These are phyloP conservation scores for Calcarisporium arbuscula DNA, from an alignment of 2,329 filamentous ascomycete genomes.

Conservation along the genomic window DNA sequence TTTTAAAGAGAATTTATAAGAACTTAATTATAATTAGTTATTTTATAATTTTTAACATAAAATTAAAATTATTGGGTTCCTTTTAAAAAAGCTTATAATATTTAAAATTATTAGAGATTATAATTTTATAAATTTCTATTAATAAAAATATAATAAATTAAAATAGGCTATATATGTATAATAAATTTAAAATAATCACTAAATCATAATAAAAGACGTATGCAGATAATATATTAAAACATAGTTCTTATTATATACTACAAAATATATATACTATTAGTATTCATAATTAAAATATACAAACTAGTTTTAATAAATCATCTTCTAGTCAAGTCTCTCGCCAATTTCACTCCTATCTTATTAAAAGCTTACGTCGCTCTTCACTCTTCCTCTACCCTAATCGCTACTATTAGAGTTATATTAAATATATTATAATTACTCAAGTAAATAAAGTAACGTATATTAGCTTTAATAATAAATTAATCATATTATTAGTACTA, in stretches of 20 bases:
- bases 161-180: background rate
- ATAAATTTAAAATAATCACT: background rate
- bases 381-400: background rate
- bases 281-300: background rate
- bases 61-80: background rate
- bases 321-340: background rate
- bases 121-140: background rate
- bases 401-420: background rate
- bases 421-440: background rate
- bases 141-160: slow-evolving; percentile 1
- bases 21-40: background rate
- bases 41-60: background rate
- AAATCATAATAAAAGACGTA: background rate
- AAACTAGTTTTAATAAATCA: background rate
- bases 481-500: slow-evolving; percentile 1
- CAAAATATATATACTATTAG: background rate
- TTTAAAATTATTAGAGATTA: background rate
- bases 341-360: background rate
- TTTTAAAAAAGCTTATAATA: background rate
- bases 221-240: background rate
- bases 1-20: background rate
- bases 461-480: slow-evolving; percentile 1
- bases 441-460: background rate
- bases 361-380: background rate
- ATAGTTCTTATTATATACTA: background rate